These are phyloP conservation scores for Leccinum imitatum DNA, from an alignment of 768 basidiomycete genomes.

Conservation along the genomic window DNA sequence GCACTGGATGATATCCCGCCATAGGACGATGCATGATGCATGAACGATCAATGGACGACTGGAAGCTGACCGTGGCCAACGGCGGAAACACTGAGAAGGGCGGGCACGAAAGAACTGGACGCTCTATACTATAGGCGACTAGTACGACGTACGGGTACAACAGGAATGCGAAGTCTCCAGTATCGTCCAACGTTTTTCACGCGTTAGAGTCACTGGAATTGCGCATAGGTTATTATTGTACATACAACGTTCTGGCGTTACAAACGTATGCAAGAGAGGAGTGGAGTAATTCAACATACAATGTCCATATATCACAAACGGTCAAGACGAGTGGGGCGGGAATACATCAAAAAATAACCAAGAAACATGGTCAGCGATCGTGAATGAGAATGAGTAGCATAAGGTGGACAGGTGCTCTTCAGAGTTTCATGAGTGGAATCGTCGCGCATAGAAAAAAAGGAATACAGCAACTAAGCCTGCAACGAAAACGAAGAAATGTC, in stretches of 20 bases:
- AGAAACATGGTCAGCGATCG: background rate
- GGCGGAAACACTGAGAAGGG: too few relatives aligned
- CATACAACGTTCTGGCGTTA: background rate
- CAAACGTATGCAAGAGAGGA: background rate
- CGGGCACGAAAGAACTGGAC: too few relatives aligned
- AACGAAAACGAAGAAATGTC: background rate
- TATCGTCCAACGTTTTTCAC: too few relatives aligned
- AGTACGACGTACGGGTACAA: too few relatives aligned
- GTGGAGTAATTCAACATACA: constrained; percentile 1
- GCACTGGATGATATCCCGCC: too few relatives aligned
- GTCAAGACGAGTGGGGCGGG: background rate
- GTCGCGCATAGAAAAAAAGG: background rate
- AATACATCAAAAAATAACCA: background rate
- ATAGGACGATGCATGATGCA: too few relatives aligned
- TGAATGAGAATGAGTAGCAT: background rate
- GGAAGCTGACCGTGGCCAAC: too few relatives aligned
- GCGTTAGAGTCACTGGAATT: too few relatives aligned
- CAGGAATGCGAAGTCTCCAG: too few relatives aligned
- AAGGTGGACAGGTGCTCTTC: background rate
- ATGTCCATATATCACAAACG: background rate
- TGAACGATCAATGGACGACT: too few relatives aligned
- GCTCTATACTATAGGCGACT: too few relatives aligned
- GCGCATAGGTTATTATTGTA: constrained; percentile 1
- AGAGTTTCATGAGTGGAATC: constrained; percentile 1
- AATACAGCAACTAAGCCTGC: constrained; percentile 8